Evolutionary conservation across 2,329 filamentous ascomycete species (phyloP).

Genomic region (Venturia aucupariae): DNA sequence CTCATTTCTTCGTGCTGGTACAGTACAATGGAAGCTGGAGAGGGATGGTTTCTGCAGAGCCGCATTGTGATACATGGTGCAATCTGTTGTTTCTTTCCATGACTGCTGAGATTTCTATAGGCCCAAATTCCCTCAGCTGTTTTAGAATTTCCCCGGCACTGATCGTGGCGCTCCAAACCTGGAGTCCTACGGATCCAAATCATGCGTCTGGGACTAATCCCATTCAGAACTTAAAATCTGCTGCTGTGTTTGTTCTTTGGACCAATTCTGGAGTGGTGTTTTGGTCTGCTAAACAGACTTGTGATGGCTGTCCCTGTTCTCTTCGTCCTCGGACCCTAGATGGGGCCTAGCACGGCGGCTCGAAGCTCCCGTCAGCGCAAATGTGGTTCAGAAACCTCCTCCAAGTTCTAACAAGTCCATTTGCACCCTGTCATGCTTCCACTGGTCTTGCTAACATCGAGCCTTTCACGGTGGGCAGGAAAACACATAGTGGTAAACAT

Average conservation of each 20-base stretch:
- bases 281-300: neutral
- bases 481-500: constrained; percentile 1
- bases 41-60: neutral
- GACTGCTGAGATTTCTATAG: neutral
- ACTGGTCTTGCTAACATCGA: neutral
- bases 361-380: neutral
- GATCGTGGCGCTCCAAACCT: constrained; percentile 7
- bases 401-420: neutral
- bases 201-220: neutral
- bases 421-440: constrained; percentile 5
- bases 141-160: neutral
- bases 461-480: neutral
- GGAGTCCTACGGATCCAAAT: neutral
- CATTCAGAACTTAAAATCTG: neutral
- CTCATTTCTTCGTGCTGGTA: too few species aligned
- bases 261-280: neutral
- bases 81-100: neutral
- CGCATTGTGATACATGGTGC: constrained; percentile 7
- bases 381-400: constrained; percentile 2
- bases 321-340: neutral
- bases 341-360: neutral
- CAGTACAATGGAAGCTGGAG: too few species aligned
- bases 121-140: neutral
- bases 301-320: neutral
- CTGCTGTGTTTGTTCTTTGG: neutral